Evolutionary conservation across 257 asterid species (phyloP), one percentile per base, ranked within the genome.

Genomic region (Solanum ossicruentum): DNA sequence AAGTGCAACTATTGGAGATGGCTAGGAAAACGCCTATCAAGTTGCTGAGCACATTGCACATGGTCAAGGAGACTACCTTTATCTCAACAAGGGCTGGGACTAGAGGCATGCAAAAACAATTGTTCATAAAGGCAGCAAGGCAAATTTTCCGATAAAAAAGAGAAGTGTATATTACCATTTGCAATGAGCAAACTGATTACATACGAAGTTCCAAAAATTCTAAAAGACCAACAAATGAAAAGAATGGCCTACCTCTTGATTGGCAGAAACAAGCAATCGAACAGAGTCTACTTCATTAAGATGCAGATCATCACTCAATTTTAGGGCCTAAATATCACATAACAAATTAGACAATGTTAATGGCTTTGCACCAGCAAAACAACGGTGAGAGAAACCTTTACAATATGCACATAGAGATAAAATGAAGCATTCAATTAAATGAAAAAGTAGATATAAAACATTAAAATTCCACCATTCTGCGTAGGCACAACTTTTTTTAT

Each of bases 241-340:
- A 79, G 78, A 45, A 60, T 67, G 65, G 43, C 39, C 67, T 91
- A 96, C 99, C 98, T 96, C 98, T 90, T 96, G 98, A 86, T 96
- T 96, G 90, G 95, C 93, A 80, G 95, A 88, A 85, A 95, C 88
- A 58, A 96, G 93, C 93, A 96, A 93, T 28, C 93, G 91, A 85
- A 93, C 97, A 51, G 97, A 93, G 79, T 93, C 95, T 87, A 96
- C 89, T 91, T 96, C 98, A 88, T 95, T 96, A 86, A 96, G 98
- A 89, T 93, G 98, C 85, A 95, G 97, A 89, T 95, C 99, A 18
- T 95, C 98, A 81, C 99, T 96, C 92, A 96, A 91, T 88, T 93
- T 96, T 79, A 96, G 87, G 71, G 96, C 97, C 99, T 96, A 86
- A 69, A 85, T 36, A 72, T 89, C 89, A 85, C 71, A 85, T 41